Percentiles rank a stretch among this genome's conserved stretches.
Evolutionary conservation across 2,329 filamentous ascomycete species (phyloP).

Genomic region (Ceratocystis papillata): DNA sequence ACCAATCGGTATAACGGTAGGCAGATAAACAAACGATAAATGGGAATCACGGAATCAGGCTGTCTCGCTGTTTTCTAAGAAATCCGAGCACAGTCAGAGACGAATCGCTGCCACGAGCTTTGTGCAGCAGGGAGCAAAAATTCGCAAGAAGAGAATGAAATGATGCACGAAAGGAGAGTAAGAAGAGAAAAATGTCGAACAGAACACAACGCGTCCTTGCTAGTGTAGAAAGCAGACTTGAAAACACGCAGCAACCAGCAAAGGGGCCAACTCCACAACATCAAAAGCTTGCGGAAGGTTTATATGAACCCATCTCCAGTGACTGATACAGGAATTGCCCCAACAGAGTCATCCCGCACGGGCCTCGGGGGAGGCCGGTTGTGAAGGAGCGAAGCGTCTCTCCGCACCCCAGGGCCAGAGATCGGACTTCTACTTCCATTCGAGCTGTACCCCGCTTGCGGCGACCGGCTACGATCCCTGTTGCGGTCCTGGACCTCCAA

Average conservation of each 20-base stretch:
- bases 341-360: conserved; percentile 13
- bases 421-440: conserved; percentile 8
- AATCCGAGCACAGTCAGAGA: conserved; percentile 5
- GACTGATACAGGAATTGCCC: not conserved
- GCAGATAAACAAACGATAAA: conserved; percentile 13
- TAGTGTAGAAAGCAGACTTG: not conserved
- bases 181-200: not conserved
- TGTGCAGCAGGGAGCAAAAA: not conserved
- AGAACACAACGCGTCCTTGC: not conserved
- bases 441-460: not conserved
- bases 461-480: conserved; percentile 14
- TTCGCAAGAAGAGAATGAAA: conserved; percentile 11
- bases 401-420: not conserved
- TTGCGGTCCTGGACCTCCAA: conserved; percentile 17
- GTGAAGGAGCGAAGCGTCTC: conserved; percentile 9
- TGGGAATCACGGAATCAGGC: conserved; percentile 19
- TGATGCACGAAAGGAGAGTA: conserved; percentile 1
- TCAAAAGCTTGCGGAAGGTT: not conserved
- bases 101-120: not conserved
- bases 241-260: not conserved
- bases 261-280: conserved; percentile 2
- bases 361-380: conserved; percentile 10
- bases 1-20: conserved; percentile 2
- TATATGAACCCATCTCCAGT: conserved; percentile 14
- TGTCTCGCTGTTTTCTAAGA: not conserved